Conservation (phyloP, 2,329 filamentous ascomycete species). For the Trichoderma lentiforme region DNA sequence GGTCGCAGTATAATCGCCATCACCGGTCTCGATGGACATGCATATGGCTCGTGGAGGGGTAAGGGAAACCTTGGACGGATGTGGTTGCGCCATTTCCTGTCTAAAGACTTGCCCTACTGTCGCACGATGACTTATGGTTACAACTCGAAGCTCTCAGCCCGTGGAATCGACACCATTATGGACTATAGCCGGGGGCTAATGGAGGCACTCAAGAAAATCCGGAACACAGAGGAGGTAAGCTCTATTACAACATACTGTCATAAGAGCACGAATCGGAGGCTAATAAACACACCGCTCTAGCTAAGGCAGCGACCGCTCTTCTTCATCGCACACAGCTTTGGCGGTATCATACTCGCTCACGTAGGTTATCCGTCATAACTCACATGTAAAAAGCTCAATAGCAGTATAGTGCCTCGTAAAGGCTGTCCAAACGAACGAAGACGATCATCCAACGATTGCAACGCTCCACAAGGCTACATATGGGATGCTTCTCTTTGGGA, state of each 20-base stretch:
- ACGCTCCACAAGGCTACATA: background rate
- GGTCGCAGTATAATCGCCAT: background rate
- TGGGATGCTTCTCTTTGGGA: background rate
- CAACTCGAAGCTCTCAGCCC: background rate
- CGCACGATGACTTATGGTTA: background rate
- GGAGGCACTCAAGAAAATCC: background rate
- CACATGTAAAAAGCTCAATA: background rate
- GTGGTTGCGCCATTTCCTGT: background rate
- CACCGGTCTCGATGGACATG: background rate
- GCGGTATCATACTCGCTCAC: background rate
- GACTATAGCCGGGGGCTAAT: background rate
- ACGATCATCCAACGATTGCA: background rate
- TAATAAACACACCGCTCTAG: background rate
- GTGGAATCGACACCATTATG: background rate
- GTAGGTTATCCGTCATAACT: background rate
- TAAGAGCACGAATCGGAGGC: background rate
- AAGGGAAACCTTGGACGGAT: background rate
- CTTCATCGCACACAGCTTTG: background rate
- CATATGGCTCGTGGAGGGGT: background rate
- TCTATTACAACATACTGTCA: background rate
- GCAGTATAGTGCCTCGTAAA: background rate
- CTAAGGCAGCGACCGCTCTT: background rate
- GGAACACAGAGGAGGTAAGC: background rate
- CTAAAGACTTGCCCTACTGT: background rate
- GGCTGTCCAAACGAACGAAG: background rate